These are phyloP conservation scores for Eutrema salsugineum DNA, from an alignment of 441 rosid species.

Conservation along the genomic window DNA sequence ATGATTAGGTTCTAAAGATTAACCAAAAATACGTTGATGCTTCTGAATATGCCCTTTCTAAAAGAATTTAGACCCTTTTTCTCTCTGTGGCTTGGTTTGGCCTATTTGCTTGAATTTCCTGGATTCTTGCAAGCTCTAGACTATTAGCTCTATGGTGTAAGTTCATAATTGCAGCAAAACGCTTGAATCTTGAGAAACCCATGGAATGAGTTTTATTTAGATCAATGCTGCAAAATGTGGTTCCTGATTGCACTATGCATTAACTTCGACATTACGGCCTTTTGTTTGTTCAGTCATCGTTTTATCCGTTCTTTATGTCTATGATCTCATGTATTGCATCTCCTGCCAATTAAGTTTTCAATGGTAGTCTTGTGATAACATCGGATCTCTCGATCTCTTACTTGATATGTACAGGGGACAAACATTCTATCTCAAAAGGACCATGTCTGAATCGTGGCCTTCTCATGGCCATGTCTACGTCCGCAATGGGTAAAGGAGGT, in stretches of 20 bases:
- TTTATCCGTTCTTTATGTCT: background rate
- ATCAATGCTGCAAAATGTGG: background rate
- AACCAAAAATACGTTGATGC: background rate
- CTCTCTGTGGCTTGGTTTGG: background rate
- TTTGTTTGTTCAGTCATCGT: background rate
- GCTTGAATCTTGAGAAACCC: background rate
- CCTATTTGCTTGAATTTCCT: background rate
- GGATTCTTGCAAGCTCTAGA: background rate
- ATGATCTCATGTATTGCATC: background rate
- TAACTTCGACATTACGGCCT: background rate
- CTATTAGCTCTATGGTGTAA: background rate
- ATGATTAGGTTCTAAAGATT: background rate
- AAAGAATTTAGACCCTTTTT: background rate
- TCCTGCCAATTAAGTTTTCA: background rate
- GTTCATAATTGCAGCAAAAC: background rate
- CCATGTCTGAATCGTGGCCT: slow-evolving; percentile 50
- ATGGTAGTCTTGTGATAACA: background rate
- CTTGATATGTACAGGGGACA: slow-evolving; percentile 53
- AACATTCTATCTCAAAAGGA: slow-evolving; percentile 47
- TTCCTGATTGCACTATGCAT: background rate
- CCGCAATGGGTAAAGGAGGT: slow-evolving; percentile 77
- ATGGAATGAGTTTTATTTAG: background rate
- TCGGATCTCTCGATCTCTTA: background rate
- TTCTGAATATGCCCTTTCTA: background rate
- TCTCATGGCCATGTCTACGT: slow-evolving; percentile 56